Evolutionary conservation across 495 filamentous ascomycete species (phyloP), one percentile per base, ranked within the genome.

Genomic region (Aspergillus egyptiacus): DNA sequence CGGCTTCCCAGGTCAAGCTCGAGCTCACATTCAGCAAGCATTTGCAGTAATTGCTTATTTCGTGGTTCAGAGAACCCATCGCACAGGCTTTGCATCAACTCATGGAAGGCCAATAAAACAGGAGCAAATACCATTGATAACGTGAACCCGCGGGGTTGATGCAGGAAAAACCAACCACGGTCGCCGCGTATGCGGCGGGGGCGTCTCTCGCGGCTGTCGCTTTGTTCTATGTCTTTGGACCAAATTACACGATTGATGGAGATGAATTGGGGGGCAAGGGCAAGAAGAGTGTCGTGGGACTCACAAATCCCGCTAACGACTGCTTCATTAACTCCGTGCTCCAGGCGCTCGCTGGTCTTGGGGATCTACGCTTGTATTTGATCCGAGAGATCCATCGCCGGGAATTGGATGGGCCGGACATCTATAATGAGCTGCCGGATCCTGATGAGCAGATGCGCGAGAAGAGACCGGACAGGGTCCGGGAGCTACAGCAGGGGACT

Each of bases 291-390:
- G 85, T 90, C 35, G 91, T 99, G 17, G 93, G 93, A 34, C 76
- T 99, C 20, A 73, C 75, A 13, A 99, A 99, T 59, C 79, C 89
- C 3, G 94, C 91, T 49, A 97, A 97, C 71, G 94, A 99, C 67
- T 99, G 93, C 73, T 99, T 97, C 72, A 96, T 99, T 72, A 99
- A 99, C 67, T 96, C 91, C 18, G 85, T 95, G 18, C 77, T 97
- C 27, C 93, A 99, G 69, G 89, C 88, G 0, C 75, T 99, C 15
- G 91, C 94, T n/a, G 93, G 93, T 1, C 74, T 97, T n/a, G 85
- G 84, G 3, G 89, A 97, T 56, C 75, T 99, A 54, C 84, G 94
- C 20, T 65, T 89, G 27, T 97, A 96, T 60, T 70, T 97, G 46
- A 96, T 95, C 55, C 77, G 89, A 32, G 91, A 95, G 65, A 80